phyloP scores from a whole-genome alignment of 2,329 filamentous ascomycete genomes.

The Ceratocystis cacaofunesta region DNA sequence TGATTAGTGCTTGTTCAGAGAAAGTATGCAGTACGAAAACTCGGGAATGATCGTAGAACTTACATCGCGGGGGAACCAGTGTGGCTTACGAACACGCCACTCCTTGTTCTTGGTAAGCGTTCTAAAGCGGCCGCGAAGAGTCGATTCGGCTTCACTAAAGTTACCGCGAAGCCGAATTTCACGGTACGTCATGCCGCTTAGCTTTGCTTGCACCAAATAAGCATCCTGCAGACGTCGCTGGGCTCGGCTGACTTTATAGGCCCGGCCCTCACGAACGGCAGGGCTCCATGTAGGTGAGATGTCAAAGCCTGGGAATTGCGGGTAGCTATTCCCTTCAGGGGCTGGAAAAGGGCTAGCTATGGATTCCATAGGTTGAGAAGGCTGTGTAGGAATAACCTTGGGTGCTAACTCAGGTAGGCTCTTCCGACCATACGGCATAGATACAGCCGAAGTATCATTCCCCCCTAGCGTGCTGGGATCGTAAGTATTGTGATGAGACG shows the following conservation, averaged over 20 bases:
- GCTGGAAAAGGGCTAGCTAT: too few relatives aligned
- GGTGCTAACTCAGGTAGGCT: neutral
- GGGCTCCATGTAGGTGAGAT: neutral
- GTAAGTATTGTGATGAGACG: neutral
- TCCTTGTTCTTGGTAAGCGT: slow-evolving; percentile 49
- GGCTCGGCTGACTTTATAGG: slow-evolving; percentile 6
- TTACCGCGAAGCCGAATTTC: slow-evolving; percentile 42
- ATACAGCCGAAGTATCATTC: neutral
- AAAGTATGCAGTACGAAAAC: neutral
- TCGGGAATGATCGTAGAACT: slow-evolving; percentile 25
- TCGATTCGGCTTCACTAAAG: slow-evolving; percentile 54
- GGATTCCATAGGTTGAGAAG: neutral
- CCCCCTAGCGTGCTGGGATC: neutral
- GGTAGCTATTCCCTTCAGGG: too few relatives aligned
- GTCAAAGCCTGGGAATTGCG: too few relatives aligned
- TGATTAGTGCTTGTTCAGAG: neutral
- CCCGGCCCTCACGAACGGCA: slow-evolving; percentile 6
- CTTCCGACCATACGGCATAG: neutral
- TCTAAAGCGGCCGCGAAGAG: slow-evolving; percentile 52
- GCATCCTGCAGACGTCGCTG: slow-evolving; percentile 26
- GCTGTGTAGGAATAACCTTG: neutral
- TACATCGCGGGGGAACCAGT: slow-evolving; percentile 50
- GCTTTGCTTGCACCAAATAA: slow-evolving; percentile 39
- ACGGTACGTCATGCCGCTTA: slow-evolving; percentile 46
- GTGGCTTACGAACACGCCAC: slow-evolving; percentile 48